phyloP scores from a whole-genome alignment of 257 asterid species.

The Lycium ferocissimum region DNA sequence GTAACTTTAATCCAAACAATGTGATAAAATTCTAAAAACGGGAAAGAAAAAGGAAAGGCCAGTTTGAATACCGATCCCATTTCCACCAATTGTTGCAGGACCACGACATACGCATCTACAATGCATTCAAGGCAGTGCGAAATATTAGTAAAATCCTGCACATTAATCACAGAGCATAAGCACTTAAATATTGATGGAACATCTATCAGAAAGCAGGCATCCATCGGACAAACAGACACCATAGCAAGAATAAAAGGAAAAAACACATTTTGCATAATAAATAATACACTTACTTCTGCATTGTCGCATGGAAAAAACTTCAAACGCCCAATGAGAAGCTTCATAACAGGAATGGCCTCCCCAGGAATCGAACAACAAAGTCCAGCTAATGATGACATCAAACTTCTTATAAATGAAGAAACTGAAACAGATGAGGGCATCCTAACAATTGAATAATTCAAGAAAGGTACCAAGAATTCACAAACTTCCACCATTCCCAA shows the following conservation, averaged over 20 bases:
- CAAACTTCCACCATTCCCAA: constrained; percentile 70
- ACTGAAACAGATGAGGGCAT: constrained; percentile 49
- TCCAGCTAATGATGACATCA: constrained; percentile 70
- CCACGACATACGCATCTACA: constrained; percentile 77
- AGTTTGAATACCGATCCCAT: constrained; percentile 61
- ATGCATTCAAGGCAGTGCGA: constrained; percentile 59
- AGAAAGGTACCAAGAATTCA: constrained; percentile 82
- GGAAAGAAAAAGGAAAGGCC: constrained; percentile 15
- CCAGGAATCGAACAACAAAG: constrained; percentile 73
- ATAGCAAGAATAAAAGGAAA: constrained; percentile 13
- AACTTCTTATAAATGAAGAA: constrained; percentile 56
- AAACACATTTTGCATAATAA: constrained; percentile 26
- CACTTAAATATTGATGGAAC: constrained; percentile 2
- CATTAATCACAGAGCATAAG: not conserved
- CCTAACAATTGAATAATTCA: constrained; percentile 68
- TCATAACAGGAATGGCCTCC: constrained; percentile 72
- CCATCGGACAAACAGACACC: constrained; percentile 19
- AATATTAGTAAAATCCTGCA: constrained; percentile 67
- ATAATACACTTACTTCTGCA: constrained; percentile 69
- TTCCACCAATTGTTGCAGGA: constrained; percentile 70
- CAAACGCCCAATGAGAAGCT: constrained; percentile 64
- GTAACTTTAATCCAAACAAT: not conserved
- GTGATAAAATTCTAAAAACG: not conserved
- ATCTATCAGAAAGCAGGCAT: not conserved
- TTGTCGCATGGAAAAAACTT: constrained; percentile 64